phyloP scores from a whole-genome alignment of 768 basidiomycete species.

The Leccinum rimulosum region DNA sequence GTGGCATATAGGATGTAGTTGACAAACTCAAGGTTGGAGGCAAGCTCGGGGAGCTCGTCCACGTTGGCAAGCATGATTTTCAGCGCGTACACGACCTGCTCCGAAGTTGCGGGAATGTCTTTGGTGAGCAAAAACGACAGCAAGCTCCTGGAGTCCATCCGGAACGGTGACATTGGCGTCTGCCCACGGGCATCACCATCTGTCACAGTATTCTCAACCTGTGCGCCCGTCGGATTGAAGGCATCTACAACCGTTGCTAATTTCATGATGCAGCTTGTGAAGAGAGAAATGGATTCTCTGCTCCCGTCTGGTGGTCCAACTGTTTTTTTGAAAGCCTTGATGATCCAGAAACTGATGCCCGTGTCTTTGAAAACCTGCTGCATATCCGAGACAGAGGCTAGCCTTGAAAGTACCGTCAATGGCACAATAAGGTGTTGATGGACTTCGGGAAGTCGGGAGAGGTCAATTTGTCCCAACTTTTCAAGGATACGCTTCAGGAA shows the following conservation, averaged over 20 bases:
- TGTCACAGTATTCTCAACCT: background rate
- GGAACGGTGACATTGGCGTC: background rate
- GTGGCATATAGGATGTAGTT: constrained; percentile 5
- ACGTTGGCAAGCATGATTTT: constrained; percentile 1
- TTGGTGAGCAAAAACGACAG: constrained; percentile 3
- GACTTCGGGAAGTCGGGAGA: background rate
- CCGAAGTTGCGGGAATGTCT: background rate
- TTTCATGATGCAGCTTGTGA: constrained; percentile 1
- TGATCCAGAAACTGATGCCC: background rate
- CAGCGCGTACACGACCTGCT: constrained; percentile 3
- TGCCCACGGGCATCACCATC: background rate
- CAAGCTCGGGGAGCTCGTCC: background rate
- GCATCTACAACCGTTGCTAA: background rate
- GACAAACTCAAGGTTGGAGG: constrained; percentile 2
- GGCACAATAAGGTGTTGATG: constrained; percentile 3
- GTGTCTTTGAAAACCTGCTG: background rate
- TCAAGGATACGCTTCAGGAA: background rate
- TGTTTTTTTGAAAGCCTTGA: background rate
- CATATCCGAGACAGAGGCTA: background rate
- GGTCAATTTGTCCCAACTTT: background rate
- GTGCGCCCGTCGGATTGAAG: background rate
- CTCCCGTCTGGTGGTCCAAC: background rate
- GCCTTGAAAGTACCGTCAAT: constrained; percentile 1
- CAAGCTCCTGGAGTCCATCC: background rate
- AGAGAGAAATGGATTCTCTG: background rate